Conservation (phyloP, 2,329 filamentous ascomycete species). For the Metarhizium sp. region DNA sequence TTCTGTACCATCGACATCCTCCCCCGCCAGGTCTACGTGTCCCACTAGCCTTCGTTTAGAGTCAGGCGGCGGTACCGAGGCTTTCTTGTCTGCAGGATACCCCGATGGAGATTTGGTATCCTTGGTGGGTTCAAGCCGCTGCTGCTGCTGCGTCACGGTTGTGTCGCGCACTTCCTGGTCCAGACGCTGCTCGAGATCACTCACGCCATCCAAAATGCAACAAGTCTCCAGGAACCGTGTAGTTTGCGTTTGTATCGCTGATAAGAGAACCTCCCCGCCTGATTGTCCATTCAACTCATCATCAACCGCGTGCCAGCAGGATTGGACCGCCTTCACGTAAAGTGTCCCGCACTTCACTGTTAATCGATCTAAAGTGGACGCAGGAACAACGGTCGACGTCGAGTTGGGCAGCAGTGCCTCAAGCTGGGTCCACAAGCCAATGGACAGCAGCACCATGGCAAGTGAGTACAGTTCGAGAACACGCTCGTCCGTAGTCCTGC, state of each 20-base stretch:
- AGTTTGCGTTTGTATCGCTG: conserved; percentile 42
- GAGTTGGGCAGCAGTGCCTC: conserved; percentile 37
- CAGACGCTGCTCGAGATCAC: conserved; percentile 44
- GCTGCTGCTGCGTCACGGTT: neutral
- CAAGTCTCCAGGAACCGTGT: conserved; percentile 54
- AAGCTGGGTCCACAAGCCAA: conserved; percentile 66
- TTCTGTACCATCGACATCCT: conserved; percentile 11
- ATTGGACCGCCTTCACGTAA: conserved; percentile 66
- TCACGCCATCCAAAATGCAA: conserved; percentile 48
- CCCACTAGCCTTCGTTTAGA: neutral
- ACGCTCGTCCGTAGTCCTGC: conserved; percentile 43
- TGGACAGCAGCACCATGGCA: conserved; percentile 62
- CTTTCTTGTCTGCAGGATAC: conserved; percentile 3
- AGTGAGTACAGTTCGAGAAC: conserved; percentile 63
- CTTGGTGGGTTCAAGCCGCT: neutral
- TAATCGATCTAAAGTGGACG: conserved; percentile 53
- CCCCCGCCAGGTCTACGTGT: neutral
- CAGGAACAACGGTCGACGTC: conserved; percentile 42
- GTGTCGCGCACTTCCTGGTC: conserved; percentile 34
- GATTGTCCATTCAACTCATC: conserved; percentile 40
- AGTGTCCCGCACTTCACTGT: conserved; percentile 61
- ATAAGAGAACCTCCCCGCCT: conserved; percentile 41
- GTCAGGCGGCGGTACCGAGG: neutral
- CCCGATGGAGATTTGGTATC: conserved; percentile 1
- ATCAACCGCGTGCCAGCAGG: conserved; percentile 63